Conservation (phyloP, 192 early-diverging fungal species). For the Entrophospora sp. region DNA sequence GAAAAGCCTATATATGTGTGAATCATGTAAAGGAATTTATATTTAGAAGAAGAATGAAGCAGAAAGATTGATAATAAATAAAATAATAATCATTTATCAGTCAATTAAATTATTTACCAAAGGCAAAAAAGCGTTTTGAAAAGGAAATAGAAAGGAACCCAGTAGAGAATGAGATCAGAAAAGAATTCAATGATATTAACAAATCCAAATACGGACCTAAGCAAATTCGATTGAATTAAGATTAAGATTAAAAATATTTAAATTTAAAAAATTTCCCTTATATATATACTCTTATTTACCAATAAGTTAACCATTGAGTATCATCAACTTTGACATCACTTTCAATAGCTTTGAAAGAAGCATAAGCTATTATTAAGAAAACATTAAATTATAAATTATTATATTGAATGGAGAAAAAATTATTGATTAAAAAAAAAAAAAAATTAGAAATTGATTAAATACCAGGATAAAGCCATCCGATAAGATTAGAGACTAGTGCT, state of each 20-base stretch:
- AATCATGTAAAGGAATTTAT: too few relatives aligned
- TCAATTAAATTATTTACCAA: too few relatives aligned
- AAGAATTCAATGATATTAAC: conserved; percentile 86
- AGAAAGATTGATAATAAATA: too few relatives aligned
- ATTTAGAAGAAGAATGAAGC: too few relatives aligned
- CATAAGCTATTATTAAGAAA: conserved; percentile 53
- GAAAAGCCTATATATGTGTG: too few relatives aligned
- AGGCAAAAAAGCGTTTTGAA: conserved; percentile 86
- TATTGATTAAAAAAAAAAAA: neutral
- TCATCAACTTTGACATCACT: conserved; percentile 66
- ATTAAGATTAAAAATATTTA: neutral
- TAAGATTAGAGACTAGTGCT: conserved; percentile 68
- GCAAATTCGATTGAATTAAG: neutral
- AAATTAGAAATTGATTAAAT: conserved; percentile 16
- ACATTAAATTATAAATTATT: neutral
- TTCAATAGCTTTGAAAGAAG: conserved; percentile 90
- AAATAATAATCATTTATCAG: too few relatives aligned
- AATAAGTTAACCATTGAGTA: conserved; percentile 88
- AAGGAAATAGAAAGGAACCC: conserved; percentile 92
- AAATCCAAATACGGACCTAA: conserved; percentile 78
- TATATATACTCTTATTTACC: conserved; percentile 30
- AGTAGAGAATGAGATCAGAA: conserved; percentile 80
- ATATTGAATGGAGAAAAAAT: too few relatives aligned
- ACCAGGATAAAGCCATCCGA: conserved; percentile 88
- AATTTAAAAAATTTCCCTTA: neutral